Evolutionary conservation across 139 green algal genomes (phyloP).

Genomic region (Dunaliella sp.): DNA sequence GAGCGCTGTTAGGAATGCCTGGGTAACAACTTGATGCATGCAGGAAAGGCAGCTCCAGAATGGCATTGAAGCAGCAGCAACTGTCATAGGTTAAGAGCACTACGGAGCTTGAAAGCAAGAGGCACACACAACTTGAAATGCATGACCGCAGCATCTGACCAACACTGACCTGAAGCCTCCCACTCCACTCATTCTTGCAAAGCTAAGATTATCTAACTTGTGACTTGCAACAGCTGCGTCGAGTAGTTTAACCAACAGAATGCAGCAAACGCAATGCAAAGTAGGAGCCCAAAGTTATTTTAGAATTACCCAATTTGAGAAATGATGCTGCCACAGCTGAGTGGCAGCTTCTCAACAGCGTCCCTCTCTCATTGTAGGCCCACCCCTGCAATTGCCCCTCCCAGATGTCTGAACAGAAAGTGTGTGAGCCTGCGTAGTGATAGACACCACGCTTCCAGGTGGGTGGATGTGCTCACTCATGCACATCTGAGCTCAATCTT

Average conservation of each 20-base stretch:
- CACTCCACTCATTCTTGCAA: slow-evolving; percentile 5
- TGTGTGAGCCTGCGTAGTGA: neutral
- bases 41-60: neutral
- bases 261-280: neutral
- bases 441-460: neutral
- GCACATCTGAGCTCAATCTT: too few relatives aligned
- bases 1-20: too few relatives aligned
- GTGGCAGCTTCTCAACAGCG: too few relatives aligned
- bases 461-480: neutral
- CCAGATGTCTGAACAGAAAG: neutral
- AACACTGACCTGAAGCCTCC: slow-evolving; percentile 12
- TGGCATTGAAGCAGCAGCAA: too few relatives aligned
- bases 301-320: neutral
- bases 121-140: too few relatives aligned
- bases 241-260: neutral
- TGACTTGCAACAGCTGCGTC: too few relatives aligned
- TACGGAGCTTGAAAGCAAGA: too few relatives aligned
- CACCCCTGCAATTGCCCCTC: neutral
- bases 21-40: too few relatives aligned
- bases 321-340: neutral
- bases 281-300: neutral
- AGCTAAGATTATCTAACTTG: too few relatives aligned
- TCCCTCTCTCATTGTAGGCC: neutral
- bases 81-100: too few relatives aligned
- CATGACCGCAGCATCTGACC: too few relatives aligned